A percentile compares a stretch with the other conserved stretches of the same genome.
Conservation (phyloP, 192 early-diverging fungal genomes). For the Coemansia sp. region DNA sequence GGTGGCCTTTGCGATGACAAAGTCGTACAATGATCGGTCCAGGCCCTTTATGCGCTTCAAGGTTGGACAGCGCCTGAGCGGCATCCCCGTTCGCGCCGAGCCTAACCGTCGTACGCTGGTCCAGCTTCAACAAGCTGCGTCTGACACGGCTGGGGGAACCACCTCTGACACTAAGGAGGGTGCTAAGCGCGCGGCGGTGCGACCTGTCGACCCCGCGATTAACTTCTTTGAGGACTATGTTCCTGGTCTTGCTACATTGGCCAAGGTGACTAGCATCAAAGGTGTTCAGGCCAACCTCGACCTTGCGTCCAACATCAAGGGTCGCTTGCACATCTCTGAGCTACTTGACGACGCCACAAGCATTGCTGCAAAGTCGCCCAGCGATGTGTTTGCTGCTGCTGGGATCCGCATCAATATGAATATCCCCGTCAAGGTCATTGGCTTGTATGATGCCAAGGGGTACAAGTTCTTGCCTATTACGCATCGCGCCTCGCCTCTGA, state of each 20-base stretch:
- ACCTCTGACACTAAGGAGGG: neutral
- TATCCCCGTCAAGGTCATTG: constrained; percentile 67
- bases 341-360: constrained; percentile 53
- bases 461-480: constrained; percentile 67
- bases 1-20: constrained; percentile 60
- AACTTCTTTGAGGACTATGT: constrained; percentile 51
- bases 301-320: constrained; percentile 69
- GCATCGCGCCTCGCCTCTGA: constrained; percentile 49
- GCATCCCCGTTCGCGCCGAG: constrained; percentile 40
- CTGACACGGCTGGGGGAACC: neutral
- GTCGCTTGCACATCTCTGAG: constrained; percentile 76
- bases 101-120: constrained; percentile 44
- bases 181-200: constrained; percentile 23
- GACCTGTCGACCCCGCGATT: constrained; percentile 50
- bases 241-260: constrained; percentile 48
- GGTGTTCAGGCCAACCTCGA: constrained; percentile 59
- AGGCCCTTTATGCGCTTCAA: constrained; percentile 64
- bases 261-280: constrained; percentile 52
- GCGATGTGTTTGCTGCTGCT: constrained; percentile 31
- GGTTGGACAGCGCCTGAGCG: constrained; percentile 56
- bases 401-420: constrained; percentile 32
- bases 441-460: constrained; percentile 60
- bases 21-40: constrained; percentile 60
- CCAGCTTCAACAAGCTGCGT: constrained; percentile 4
- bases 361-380: constrained; percentile 20